Percentiles rank a stretch among this genome's conserved stretches.
Conservation (phyloP, 2,329 filamentous ascomycete species). For the Xylaria sp. region DNA sequence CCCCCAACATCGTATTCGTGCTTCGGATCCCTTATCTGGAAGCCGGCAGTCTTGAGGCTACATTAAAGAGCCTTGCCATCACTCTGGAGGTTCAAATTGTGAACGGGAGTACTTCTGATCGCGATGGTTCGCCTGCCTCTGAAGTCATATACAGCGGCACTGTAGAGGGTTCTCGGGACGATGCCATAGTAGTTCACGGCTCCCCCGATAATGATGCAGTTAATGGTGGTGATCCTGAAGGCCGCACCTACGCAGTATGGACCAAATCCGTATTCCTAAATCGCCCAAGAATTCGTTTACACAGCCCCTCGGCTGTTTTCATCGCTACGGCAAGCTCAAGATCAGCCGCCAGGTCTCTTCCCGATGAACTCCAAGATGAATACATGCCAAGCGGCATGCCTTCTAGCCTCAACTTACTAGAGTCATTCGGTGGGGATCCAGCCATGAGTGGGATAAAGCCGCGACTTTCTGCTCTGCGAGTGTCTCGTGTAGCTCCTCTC, state of each 20-base stretch:
- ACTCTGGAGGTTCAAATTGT: slow-evolving; percentile 74
- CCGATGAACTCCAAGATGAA: slow-evolving; percentile 61
- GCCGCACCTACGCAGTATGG: slow-evolving; percentile 68
- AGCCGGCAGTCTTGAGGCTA: slow-evolving; percentile 66
- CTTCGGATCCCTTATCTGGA: slow-evolving; percentile 72
- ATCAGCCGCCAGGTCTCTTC: slow-evolving; percentile 58
- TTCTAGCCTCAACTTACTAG: slow-evolving; percentile 79
- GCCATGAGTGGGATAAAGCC: slow-evolving; percentile 71
- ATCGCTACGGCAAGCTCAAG: slow-evolving; percentile 70
- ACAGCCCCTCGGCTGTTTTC: slow-evolving; percentile 74
- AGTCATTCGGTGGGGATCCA: slow-evolving; percentile 75
- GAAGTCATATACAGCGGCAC: slow-evolving; percentile 71
- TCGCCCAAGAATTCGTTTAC: slow-evolving; percentile 72
- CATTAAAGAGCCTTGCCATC: slow-evolving; percentile 71
- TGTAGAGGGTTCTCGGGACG: slow-evolving; percentile 61
- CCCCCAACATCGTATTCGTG: slow-evolving; percentile 74
- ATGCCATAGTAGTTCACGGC: slow-evolving; percentile 62
- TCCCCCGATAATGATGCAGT: slow-evolving; percentile 46
- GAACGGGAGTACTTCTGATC: slow-evolving; percentile 65
- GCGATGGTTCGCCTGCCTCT: slow-evolving; percentile 59
- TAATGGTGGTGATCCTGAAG: slow-evolving; percentile 40
- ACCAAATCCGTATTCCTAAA: slow-evolving; percentile 68
- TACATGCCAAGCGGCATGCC: slow-evolving; percentile 77
- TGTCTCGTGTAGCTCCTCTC: slow-evolving; percentile 78
- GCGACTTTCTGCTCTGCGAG: slow-evolving; percentile 76